phyloP scores from a whole-genome alignment of 352 stramenopile species.

The Globisporangium perplexum region DNA sequence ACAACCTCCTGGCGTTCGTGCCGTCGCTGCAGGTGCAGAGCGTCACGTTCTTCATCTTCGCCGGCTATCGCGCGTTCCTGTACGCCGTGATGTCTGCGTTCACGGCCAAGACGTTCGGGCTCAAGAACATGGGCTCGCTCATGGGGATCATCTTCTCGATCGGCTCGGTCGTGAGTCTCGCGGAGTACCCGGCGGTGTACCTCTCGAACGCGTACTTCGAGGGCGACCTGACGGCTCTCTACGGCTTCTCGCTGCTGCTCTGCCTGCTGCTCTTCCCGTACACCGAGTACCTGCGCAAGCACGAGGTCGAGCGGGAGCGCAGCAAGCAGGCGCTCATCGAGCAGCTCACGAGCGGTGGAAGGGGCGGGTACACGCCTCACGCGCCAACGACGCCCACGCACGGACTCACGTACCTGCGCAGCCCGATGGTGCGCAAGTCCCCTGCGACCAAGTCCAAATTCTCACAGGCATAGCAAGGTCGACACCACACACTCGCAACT shows the following conservation, averaged over 20 bases:
- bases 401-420: constrained; percentile 53
- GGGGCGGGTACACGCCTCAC: neutral
- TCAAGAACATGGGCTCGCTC: constrained; percentile 79
- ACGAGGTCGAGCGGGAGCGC: constrained; percentile 38
- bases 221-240: constrained; percentile 53
- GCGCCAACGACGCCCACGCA: constrained; percentile 20
- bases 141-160: constrained; percentile 83
- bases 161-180: constrained; percentile 62
- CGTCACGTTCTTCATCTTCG: constrained; percentile 75
- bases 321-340: constrained; percentile 29
- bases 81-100: constrained; percentile 86
- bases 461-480: constrained; percentile 3
- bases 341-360: constrained; percentile 7
- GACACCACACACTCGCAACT: neutral
- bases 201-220: constrained; percentile 53
- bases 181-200: constrained; percentile 76
- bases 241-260: constrained; percentile 38
- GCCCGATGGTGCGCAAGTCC: constrained; percentile 23
- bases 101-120: constrained; percentile 82
- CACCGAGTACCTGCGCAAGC: constrained; percentile 49
- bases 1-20: constrained; percentile 69
- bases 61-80: constrained; percentile 78
- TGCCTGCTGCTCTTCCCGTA: constrained; percentile 57
- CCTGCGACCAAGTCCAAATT: constrained; percentile 7
- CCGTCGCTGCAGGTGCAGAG: constrained; percentile 60